Conservation (phyloP, 2,329 filamentous ascomycete genomes). For the Aspergillus tanneri region DNA sequence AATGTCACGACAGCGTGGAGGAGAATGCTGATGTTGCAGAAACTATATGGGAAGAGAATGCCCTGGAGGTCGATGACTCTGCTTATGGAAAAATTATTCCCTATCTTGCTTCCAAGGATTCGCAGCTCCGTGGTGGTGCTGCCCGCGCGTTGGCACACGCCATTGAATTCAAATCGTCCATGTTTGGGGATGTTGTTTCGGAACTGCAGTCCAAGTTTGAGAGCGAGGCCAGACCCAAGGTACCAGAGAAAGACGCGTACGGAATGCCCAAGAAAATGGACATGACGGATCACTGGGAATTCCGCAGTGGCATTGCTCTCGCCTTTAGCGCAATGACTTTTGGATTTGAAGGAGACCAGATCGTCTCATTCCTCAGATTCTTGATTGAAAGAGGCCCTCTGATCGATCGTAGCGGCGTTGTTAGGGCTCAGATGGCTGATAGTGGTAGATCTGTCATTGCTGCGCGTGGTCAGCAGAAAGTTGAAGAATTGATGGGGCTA, state of each 20-base stretch:
- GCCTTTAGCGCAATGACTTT: slow-evolving; percentile 79
- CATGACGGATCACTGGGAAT: slow-evolving; percentile 85
- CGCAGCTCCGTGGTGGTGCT: slow-evolving; percentile 77
- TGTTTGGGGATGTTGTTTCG: slow-evolving; percentile 62
- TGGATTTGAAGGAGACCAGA: slow-evolving; percentile 64
- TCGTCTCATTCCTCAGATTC: slow-evolving; percentile 79
- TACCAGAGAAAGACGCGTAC: slow-evolving; percentile 84
- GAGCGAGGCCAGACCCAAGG: slow-evolving; percentile 76
- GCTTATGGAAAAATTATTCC: slow-evolving; percentile 68
- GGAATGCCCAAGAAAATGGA: slow-evolving; percentile 93
- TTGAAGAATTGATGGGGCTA: slow-evolving; percentile 87
- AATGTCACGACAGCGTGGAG: slow-evolving; percentile 83
- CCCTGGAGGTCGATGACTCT: slow-evolving; percentile 66
- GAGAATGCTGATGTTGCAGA: slow-evolving; percentile 81
- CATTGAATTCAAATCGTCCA: slow-evolving; percentile 59
- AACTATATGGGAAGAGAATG: slow-evolving; percentile 95
- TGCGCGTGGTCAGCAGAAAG: slow-evolving; percentile 73
- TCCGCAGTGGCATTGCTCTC: slow-evolving; percentile 81
- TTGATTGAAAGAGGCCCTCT: slow-evolving; percentile 82
- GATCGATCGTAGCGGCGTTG: slow-evolving; percentile 73
- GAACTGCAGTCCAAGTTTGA: slow-evolving; percentile 70
- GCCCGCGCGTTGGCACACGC: slow-evolving; percentile 78
- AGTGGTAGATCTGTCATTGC: slow-evolving; percentile 80
- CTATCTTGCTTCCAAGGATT: slow-evolving; percentile 77
- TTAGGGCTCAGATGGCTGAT: slow-evolving; percentile 88